Conservation (phyloP, 495 filamentous ascomycete species). For the Podospora australis region DNA sequence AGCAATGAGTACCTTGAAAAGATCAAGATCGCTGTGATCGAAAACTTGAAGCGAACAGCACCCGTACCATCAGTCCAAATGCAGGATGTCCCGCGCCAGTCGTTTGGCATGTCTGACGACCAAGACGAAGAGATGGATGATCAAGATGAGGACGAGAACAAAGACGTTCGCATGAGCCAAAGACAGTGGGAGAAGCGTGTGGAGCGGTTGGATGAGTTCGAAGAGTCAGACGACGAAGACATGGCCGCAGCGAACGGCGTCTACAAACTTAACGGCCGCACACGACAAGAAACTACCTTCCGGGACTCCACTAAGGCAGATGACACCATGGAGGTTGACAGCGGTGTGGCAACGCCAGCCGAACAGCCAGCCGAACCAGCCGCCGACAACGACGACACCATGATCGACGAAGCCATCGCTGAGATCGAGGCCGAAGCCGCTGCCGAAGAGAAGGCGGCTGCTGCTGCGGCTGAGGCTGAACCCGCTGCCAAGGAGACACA, state of each 20-base stretch:
- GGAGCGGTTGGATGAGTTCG: constrained; percentile 68
- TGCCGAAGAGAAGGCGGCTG: constrained; percentile 5
- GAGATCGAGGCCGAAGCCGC: constrained; percentile 4
- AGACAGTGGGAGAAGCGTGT: constrained; percentile 76
- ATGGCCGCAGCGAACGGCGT: constrained; percentile 68
- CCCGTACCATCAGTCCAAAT: constrained; percentile 92
- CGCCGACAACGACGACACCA: constrained; percentile 47
- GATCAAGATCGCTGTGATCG: constrained; percentile 85
- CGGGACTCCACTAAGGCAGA: constrained; percentile 63
- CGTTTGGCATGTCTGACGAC: constrained; percentile 67
- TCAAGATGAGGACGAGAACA: constrained; percentile 82
- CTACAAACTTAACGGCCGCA: constrained; percentile 52
- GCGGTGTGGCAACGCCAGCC: constrained; percentile 46
- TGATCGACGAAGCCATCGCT: constrained; percentile 56
- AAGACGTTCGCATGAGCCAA: constrained; percentile 76
- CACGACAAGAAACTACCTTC: constrained; percentile 62
- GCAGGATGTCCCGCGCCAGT: constrained; percentile 81
- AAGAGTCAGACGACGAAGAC: constrained; percentile 85
- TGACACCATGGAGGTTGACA: constrained; percentile 49
- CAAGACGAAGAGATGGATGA: constrained; percentile 86
- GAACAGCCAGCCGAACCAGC: constrained; percentile 44
- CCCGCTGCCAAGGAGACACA: constrained; percentile 5
- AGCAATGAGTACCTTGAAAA: constrained; percentile 90
- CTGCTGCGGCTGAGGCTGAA: constrained; percentile 5
- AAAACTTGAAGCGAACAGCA: constrained; percentile 83